Percentiles rank a stretch among this genome's conserved stretches.
Evolutionary conservation across 2,329 filamentous ascomycete species (phyloP).

Genomic region (Colletotrichum falcatum): DNA sequence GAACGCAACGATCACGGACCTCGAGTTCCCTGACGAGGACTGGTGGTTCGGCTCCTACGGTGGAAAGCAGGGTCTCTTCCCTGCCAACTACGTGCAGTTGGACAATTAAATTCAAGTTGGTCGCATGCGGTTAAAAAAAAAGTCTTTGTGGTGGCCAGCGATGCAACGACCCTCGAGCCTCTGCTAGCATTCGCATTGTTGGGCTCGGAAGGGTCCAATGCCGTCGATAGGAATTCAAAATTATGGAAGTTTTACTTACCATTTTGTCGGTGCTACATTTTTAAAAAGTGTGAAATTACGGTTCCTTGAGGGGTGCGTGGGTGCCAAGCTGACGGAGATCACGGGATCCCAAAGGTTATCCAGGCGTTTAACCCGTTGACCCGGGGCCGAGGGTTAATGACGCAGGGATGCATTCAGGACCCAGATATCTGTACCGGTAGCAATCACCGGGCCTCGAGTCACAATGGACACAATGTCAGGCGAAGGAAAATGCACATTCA

Average conservation of each 20-base stretch:
- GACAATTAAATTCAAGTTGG: slow-evolving; percentile 49
- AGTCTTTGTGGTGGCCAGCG: slow-evolving; percentile 36
- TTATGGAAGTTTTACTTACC: not conserved
- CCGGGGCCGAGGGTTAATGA: not conserved
- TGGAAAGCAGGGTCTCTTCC: slow-evolving; percentile 86
- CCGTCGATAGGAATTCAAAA: slow-evolving; percentile 29
- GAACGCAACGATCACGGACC: slow-evolving; percentile 80
- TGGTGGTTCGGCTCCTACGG: slow-evolving; percentile 96
- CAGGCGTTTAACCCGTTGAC: not conserved
- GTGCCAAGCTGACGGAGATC: not conserved
- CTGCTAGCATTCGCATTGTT: slow-evolving; percentile 11
- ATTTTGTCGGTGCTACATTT: not conserved
- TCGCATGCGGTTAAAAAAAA: slow-evolving; percentile 31
- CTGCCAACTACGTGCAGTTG: slow-evolving; percentile 76
- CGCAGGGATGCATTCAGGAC: not conserved
- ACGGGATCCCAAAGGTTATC: not conserved
- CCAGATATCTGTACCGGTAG: not conserved
- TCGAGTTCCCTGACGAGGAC: slow-evolving; percentile 98
- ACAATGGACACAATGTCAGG: not conserved
- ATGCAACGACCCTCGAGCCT: slow-evolving; percentile 13
- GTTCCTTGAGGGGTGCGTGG: not conserved
- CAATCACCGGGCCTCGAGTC: too few species aligned
- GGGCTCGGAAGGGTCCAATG: slow-evolving; percentile 7
- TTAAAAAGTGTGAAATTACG: not conserved
- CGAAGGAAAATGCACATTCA: not conserved